Conservation (phyloP, 1,284 basidiomycete genomes). For the Ceratobasidium papillatum region DNA sequence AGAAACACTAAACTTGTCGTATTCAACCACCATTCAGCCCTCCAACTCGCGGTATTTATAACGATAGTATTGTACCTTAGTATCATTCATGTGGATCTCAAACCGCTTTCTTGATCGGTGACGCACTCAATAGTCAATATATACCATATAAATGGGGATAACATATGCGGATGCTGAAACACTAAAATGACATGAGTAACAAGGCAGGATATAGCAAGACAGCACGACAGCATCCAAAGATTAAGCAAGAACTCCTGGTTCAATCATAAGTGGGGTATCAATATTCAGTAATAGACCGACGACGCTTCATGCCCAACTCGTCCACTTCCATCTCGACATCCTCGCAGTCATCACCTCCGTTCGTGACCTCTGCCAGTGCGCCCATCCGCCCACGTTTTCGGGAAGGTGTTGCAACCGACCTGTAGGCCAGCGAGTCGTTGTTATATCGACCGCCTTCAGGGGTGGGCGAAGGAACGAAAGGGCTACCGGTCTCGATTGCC, state of each 20-base stretch:
- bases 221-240: conserved; percentile 2
- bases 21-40: not conserved
- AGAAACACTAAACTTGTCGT: conserved; percentile 19
- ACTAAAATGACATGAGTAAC: not conserved
- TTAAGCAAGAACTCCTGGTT: conserved; percentile 2
- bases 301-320: conserved; percentile 33
- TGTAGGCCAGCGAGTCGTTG: conserved; percentile 24
- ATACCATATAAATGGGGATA: conserved; percentile 24
- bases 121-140: conserved; percentile 1
- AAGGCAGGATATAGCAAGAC: not conserved
- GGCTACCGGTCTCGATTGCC: conserved; percentile 22
- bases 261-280: conserved; percentile 10
- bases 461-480: conserved; percentile 24
- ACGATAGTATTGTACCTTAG: not conserved
- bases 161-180: conserved; percentile 32
- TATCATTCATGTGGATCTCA: not conserved
- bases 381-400: conserved; percentile 30
- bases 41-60: conserved; percentile 27
- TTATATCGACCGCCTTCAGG: conserved; percentile 21
- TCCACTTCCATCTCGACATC: conserved; percentile 32
- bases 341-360: conserved; percentile 16
- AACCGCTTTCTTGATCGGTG: not conserved
- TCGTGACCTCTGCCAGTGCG: conserved; percentile 28
- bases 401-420: conserved; percentile 8
- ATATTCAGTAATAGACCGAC: conserved; percentile 13